These are phyloP conservation scores for Suhomyces sp. DNA, from an alignment of 805 yeast species.

Conservation along the genomic window DNA sequence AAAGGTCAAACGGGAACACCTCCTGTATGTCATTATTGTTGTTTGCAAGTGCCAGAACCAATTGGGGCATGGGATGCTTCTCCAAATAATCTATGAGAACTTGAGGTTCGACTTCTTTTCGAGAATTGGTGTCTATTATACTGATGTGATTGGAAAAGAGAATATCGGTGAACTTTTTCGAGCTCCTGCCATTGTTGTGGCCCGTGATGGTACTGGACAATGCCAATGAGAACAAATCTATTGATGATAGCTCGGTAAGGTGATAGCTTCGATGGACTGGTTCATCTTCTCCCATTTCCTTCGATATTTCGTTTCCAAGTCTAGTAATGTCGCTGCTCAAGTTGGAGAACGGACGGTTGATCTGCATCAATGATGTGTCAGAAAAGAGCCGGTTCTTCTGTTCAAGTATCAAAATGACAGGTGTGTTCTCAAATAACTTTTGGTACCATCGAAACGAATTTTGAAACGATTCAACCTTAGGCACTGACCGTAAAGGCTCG, in stretches of 20 bases:
- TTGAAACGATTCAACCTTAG: slow-evolving; percentile 8
- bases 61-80: no score
- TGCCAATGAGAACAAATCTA: slow-evolving; percentile 32
- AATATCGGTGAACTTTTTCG: neutral
- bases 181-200: neutral
- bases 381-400: slow-evolving; percentile 29
- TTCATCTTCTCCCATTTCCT: slow-evolving; percentile 6
- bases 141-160: neutral
- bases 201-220: no score
- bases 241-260: slow-evolving; percentile 27
- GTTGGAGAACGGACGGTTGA: slow-evolving; percentile 20
- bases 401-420: slow-evolving; percentile 29
- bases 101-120: no score
- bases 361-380: slow-evolving; percentile 19
- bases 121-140: slow-evolving; percentile 2
- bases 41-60: no score
- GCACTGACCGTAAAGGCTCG: slow-evolving; percentile 18
- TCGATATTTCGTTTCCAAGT: slow-evolving; percentile 11
- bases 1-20: slow-evolving; percentile 31
- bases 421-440: slow-evolving; percentile 26
- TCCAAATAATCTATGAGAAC: no score
- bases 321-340: slow-evolving; percentile 13
- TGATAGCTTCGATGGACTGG: slow-evolving; percentile 28
- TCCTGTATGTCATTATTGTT: slow-evolving; percentile 10
- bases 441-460: slow-evolving; percentile 32